A percentile compares a stretch with the other conserved stretches of the same genome.
phyloP scores from a whole-genome alignment of 306 rosid species.

The Prunus dulcis region DNA sequence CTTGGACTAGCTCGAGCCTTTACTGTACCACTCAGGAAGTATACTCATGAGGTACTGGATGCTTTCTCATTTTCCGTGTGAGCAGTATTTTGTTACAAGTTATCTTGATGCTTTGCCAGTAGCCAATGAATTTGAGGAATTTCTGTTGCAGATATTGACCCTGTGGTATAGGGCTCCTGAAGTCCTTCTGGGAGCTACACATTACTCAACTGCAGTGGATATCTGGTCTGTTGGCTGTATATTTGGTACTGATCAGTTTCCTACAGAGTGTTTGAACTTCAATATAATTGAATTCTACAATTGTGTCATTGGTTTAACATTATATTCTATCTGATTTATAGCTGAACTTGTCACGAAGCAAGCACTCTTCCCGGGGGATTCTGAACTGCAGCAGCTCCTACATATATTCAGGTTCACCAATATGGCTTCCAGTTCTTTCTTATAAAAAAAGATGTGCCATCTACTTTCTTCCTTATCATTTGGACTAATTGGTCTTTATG shows the following conservation, averaged over 20 bases:
- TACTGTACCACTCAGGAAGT: conserved; percentile 89
- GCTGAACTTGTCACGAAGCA: conserved; percentile 88
- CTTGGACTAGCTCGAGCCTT: conserved; percentile 93
- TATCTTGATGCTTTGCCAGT: not conserved
- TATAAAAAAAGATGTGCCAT: not conserved
- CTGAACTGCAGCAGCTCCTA: conserved; percentile 96
- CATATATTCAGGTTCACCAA: conserved; percentile 73
- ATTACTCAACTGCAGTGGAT: conserved; percentile 93
- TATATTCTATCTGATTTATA: conserved; percentile 16
- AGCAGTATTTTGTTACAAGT: not conserved
- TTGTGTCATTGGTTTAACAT: not conserved
- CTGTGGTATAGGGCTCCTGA: conserved; percentile 98
- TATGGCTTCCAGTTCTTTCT: not conserved
- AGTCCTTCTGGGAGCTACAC: conserved; percentile 92
- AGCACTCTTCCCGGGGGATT: conserved; percentile 91
- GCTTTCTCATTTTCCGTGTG: not conserved
- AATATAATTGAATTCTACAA: not conserved
- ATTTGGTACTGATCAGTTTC: conserved; percentile 50
- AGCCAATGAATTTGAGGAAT: not conserved
- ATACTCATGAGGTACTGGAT: conserved; percentile 81
- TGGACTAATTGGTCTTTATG: not conserved
- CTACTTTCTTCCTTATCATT: not conserved
- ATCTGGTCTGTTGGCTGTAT: conserved; percentile 97
- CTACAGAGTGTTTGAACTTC: not conserved
- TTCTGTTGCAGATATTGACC: conserved; percentile 60